A percentile compares a stretch with the other conserved stretches of the same genome.
These are phyloP conservation scores for Digitaria exilis DNA, from an alignment of 202 grass and related monocot genomes.

Conservation along the genomic window DNA sequence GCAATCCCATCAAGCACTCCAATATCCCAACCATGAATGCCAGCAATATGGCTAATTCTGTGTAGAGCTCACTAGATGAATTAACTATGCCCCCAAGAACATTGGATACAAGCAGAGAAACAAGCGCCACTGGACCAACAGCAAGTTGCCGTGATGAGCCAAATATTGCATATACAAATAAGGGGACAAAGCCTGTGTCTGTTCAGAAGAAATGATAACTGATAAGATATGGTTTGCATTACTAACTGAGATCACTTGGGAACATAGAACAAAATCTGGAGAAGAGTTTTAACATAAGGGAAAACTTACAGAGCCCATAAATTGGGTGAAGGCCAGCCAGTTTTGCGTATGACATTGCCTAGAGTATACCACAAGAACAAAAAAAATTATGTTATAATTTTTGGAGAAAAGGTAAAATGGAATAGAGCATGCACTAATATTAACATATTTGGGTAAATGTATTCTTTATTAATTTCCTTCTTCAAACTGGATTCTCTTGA, in stretches of 20 bases:
- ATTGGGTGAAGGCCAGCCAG: slow-evolving; percentile 94
- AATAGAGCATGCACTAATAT: slow-evolving; percentile 1
- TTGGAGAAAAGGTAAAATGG: not conserved
- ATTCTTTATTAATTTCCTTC: not conserved
- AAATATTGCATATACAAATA: slow-evolving; percentile 90
- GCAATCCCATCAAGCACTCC: slow-evolving; percentile 89
- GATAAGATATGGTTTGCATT: slow-evolving; percentile 33
- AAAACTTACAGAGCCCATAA: slow-evolving; percentile 89
- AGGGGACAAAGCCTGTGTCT: slow-evolving; percentile 85
- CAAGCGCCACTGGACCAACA: slow-evolving; percentile 87
- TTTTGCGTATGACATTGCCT: slow-evolving; percentile 98
- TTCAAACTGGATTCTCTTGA: too few species aligned
- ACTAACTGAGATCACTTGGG: slow-evolving; percentile 20
- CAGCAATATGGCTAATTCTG: slow-evolving; percentile 86
- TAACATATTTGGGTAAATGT: slow-evolving; percentile 8
- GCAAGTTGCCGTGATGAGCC: slow-evolving; percentile 85
- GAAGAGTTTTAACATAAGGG: not conserved
- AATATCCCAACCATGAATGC: slow-evolving; percentile 90
- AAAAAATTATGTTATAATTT: slow-evolving; percentile 17
- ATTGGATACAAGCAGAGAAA: slow-evolving; percentile 93
- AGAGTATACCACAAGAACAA: slow-evolving; percentile 24
- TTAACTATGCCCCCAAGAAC: slow-evolving; percentile 80
- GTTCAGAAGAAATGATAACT: slow-evolving; percentile 54
- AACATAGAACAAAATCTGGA: not conserved
- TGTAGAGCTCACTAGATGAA: slow-evolving; percentile 80